Evolutionary conservation across 1,284 basidiomycete species (phyloP).

Genomic region (Ganoderma meredithae): DNA sequence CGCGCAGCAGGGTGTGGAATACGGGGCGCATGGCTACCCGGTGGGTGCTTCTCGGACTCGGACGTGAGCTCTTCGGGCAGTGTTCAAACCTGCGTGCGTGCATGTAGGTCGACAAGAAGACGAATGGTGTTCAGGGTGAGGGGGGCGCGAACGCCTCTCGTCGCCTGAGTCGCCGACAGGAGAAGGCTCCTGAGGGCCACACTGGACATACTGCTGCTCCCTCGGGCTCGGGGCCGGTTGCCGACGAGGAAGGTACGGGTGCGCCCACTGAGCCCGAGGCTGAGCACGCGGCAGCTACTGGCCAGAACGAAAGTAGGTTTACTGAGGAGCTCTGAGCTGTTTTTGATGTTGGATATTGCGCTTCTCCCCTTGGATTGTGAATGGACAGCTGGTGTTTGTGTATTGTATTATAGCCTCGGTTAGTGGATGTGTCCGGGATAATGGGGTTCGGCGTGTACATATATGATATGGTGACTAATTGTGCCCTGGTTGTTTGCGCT

Average conservation of each 20-base stretch:
- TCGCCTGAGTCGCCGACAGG: conserved; percentile 63
- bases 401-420: background rate
- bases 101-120: conserved; percentile 43
- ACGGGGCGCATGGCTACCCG: conserved; percentile 63
- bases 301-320: conserved; percentile 14
- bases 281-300: conserved; percentile 33
- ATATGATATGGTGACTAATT: background rate
- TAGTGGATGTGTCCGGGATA: background rate
- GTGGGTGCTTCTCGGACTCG: conserved; percentile 45
- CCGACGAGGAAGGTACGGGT: conserved; percentile 33
- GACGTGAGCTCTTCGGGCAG: background rate
- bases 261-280: conserved; percentile 37
- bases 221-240: conserved; percentile 5
- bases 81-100: conserved; percentile 6
- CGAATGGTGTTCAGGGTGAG: conserved; percentile 27
- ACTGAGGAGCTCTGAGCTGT: conserved; percentile 16
- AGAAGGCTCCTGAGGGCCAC: conserved; percentile 73
- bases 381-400: background rate
- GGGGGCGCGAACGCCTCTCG: conserved; percentile 47
- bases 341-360: background rate
- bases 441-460: background rate
- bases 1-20: conserved; percentile 45
- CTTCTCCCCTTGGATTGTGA: background rate
- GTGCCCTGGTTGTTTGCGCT: background rate
- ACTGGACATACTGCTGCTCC: conserved; percentile 41